Conservation (phyloP, 225 moss, liverwort and hornwort genomes). For the Sphagnum contortum region DNA sequence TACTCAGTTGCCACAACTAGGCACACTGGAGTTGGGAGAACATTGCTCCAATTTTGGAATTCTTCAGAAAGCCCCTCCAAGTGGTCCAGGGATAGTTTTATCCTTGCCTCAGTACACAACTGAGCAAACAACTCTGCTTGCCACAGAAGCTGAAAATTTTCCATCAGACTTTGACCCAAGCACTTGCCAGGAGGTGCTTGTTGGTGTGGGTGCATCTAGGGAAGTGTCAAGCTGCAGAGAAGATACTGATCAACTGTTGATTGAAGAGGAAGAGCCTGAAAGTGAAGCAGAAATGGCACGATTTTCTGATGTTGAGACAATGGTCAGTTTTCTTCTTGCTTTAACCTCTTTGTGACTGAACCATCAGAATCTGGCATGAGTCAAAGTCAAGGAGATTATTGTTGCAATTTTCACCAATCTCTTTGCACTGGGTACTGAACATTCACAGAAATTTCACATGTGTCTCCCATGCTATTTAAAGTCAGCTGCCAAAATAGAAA, state of each 20-base stretch:
- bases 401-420: too few species aligned
- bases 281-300: slow-evolving; percentile 81
- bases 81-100: slow-evolving; percentile 12
- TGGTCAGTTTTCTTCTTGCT: slow-evolving; percentile 32
- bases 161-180: slow-evolving; percentile 22
- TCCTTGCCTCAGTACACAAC: slow-evolving; percentile 17
- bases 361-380: neutral
- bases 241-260: slow-evolving; percentile 34
- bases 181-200: slow-evolving; percentile 22
- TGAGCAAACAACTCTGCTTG: slow-evolving; percentile 15
- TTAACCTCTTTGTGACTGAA: neutral
- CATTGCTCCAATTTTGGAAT: slow-evolving; percentile 23
- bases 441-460: too few species aligned
- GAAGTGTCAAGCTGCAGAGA: slow-evolving; percentile 18
- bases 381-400: too few species aligned
- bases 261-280: slow-evolving; percentile 60
- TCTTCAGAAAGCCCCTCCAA: slow-evolving; percentile 20
- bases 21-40: too few species aligned
- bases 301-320: slow-evolving; percentile 91
- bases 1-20: neutral
- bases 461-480: too few species aligned
- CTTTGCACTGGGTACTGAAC: too few species aligned
- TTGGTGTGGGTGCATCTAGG: slow-evolving; percentile 17
- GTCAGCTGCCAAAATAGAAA: too few species aligned
- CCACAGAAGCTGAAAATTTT: slow-evolving; percentile 14